Evolutionary conservation across 2,329 filamentous ascomycete species (phyloP).

Genomic region (Claviceps pazoutovae): DNA sequence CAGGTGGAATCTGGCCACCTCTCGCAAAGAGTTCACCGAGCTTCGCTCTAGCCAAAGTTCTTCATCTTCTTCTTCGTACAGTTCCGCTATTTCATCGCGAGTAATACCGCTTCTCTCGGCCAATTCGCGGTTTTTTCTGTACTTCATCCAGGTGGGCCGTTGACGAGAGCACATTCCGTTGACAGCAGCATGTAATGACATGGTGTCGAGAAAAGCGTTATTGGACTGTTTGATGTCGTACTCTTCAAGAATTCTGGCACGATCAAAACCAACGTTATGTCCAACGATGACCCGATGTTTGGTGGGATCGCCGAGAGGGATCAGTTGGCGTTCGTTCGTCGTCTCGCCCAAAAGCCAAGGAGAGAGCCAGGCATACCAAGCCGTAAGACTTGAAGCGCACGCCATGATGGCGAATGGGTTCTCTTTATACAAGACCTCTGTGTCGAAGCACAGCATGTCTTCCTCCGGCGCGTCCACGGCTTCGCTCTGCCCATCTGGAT

Average conservation of each 20-base stretch:
- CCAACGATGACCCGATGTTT: slow-evolving; percentile 70
- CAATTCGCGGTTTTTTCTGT: slow-evolving; percentile 77
- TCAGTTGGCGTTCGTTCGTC: slow-evolving; percentile 60
- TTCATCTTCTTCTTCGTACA: slow-evolving; percentile 81
- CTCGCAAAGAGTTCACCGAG: slow-evolving; percentile 85
- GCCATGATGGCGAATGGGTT: slow-evolving; percentile 93
- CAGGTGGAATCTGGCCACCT: slow-evolving; percentile 94
- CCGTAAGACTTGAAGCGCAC: slow-evolving; percentile 73
- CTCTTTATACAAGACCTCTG: slow-evolving; percentile 92
- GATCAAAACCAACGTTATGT: slow-evolving; percentile 92
- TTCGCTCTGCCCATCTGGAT: slow-evolving; percentile 56
- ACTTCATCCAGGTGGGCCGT: slow-evolving; percentile 92
- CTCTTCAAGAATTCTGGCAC: slow-evolving; percentile 77
- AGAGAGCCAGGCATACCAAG: slow-evolving; percentile 96
- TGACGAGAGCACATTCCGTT: slow-evolving; percentile 99
- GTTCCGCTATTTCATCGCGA: slow-evolving; percentile 53
- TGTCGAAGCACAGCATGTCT: slow-evolving; percentile 79
- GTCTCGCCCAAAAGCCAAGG: slow-evolving; percentile 86
- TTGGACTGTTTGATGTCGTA: slow-evolving; percentile 71
- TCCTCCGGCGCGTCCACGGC: slow-evolving; percentile 65
- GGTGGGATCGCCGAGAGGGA: slow-evolving; percentile 69
- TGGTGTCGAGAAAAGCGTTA: slow-evolving; percentile 87
- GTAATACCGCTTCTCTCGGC: slow-evolving; percentile 63
- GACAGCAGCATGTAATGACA: slow-evolving; percentile 94
- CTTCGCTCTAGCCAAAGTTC: slow-evolving; percentile 92